Percentiles rank a stretch among this genome's conserved stretches.
Conservation (phyloP, 179 eudicot genomes). For the Gypsophila paniculata region DNA sequence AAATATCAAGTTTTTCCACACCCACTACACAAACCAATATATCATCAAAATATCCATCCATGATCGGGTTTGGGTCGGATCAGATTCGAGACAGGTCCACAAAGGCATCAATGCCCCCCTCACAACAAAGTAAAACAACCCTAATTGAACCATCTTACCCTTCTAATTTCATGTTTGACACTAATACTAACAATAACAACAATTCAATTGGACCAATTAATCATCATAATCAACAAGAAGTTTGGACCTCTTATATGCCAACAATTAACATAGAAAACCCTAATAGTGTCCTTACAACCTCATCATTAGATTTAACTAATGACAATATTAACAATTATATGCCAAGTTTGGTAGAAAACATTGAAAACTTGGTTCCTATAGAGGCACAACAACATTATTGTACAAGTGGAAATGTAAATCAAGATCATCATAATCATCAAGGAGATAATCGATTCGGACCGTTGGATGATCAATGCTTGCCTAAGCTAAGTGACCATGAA, state of each 20-base stretch:
- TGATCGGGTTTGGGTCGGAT: conserved; percentile 25
- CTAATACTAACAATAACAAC: conserved; percentile 19
- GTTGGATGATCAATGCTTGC: conserved; percentile 23
- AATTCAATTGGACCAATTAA: conserved; percentile 20
- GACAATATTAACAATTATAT: conserved; percentile 25
- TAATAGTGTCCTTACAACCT: conserved; percentile 17
- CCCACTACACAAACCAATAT: background rate
- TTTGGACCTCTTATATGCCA: conserved; percentile 29
- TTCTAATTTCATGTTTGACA: conserved; percentile 53
- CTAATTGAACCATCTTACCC: conserved; percentile 42
- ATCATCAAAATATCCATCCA: conserved; percentile 19
- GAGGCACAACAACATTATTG: conserved; percentile 35
- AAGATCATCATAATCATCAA: conserved; percentile 9
- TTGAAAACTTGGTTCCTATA: conserved; percentile 38
- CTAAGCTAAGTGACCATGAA: conserved; percentile 20
- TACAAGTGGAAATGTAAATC: conserved; percentile 21
- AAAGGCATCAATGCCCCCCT: conserved; percentile 19
- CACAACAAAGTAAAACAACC: conserved; percentile 34
- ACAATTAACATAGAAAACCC: conserved; percentile 20
- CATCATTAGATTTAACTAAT: conserved; percentile 27
- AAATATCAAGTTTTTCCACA: conserved; percentile 7
- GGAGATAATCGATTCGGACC: conserved; percentile 16
- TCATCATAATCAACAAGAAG: conserved; percentile 16
- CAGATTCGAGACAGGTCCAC: conserved; percentile 13
- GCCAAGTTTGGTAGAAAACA: conserved; percentile 55